phyloP scores from a whole-genome alignment of 257 asterid species.

The Schizonepeta tenuifolia region DNA sequence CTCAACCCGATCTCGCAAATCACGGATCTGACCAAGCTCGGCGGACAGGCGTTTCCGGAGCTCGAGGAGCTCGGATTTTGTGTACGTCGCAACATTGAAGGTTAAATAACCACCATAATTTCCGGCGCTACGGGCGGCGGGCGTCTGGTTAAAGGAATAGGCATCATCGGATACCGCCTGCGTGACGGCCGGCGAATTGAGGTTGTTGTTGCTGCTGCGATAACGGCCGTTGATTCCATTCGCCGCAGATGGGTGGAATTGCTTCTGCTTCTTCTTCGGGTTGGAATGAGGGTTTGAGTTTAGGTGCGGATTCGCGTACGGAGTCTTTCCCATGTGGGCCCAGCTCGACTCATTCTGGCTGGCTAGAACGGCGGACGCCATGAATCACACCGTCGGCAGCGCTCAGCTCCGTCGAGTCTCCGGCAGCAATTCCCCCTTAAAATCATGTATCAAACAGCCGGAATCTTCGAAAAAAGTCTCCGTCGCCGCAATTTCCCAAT shows the following conservation, averaged over 20 bases:
- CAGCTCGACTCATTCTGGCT: conserved; percentile 88
- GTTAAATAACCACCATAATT: conserved; percentile 65
- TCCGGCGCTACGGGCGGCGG: conserved; percentile 51
- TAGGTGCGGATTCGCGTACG: conserved; percentile 59
- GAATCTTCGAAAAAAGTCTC: neutral
- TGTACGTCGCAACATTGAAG: conserved; percentile 53
- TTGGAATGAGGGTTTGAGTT: conserved; percentile 78
- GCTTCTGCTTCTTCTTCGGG: conserved; percentile 79
- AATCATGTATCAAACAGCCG: conserved; percentile 51
- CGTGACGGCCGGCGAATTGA: conserved; percentile 63
- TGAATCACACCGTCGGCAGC: conserved; percentile 55
- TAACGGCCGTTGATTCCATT: conserved; percentile 51
- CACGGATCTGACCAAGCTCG: conserved; percentile 85
- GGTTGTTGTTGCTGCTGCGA: conserved; percentile 17
- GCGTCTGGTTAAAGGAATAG: conserved; percentile 78
- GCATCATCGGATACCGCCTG: conserved; percentile 95
- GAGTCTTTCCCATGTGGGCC: conserved; percentile 88
- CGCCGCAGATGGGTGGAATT: conserved; percentile 53
- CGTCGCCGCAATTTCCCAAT: conserved; percentile 3
- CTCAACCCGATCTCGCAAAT: conserved; percentile 69
- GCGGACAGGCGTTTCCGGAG: conserved; percentile 58
- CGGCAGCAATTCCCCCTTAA: conserved; percentile 39
- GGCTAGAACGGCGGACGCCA: conserved; percentile 93
- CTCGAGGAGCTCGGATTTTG: conserved; percentile 60
- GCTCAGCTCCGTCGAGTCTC: conserved; percentile 49